phyloP scores from a whole-genome alignment of 2,329 filamentous ascomycete species.

The Gnomoniopsis sp. region DNA sequence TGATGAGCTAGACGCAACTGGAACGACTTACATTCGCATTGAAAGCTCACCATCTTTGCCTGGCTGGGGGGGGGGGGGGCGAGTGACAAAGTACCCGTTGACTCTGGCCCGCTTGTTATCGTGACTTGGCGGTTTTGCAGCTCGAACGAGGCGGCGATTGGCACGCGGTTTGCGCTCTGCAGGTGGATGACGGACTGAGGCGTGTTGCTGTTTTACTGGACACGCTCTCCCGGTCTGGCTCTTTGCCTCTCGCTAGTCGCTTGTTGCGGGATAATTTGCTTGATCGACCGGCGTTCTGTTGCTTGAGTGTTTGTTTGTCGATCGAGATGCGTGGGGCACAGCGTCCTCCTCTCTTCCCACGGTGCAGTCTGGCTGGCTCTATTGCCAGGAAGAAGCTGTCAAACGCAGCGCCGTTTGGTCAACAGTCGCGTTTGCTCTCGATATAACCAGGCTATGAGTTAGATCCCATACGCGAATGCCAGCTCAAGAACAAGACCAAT shows the following conservation, averaged over 20 bases:
- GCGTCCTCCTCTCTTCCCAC: background rate
- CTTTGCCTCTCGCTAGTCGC: background rate
- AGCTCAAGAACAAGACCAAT: background rate
- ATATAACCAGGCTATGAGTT: too few species aligned
- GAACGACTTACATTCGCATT: slow-evolving; percentile 16
- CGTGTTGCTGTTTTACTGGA: slow-evolving; percentile 17
- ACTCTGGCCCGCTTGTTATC: background rate
- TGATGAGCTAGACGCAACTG: background rate
- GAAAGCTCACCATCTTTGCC: slow-evolving; percentile 17
- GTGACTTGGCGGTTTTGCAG: slow-evolving; percentile 6
- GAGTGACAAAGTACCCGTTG: background rate
- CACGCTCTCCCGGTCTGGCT: slow-evolving; percentile 9
- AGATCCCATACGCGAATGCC: too few species aligned
- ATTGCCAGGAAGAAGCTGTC: background rate
- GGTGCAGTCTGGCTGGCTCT: background rate
- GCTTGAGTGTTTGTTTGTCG: background rate
- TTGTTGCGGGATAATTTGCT: background rate
- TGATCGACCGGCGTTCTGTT: background rate
- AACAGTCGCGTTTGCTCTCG: background rate
- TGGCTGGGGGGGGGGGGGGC: background rate
- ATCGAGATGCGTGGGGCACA: background rate
- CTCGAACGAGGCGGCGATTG: slow-evolving; percentile 11
- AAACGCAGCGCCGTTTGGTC: background rate
- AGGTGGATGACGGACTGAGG: slow-evolving; percentile 15
- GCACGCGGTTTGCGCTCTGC: slow-evolving; percentile 10